Conservation (phyloP, 495 filamentous ascomycete genomes). For the Penicillium bialowiezense region DNA sequence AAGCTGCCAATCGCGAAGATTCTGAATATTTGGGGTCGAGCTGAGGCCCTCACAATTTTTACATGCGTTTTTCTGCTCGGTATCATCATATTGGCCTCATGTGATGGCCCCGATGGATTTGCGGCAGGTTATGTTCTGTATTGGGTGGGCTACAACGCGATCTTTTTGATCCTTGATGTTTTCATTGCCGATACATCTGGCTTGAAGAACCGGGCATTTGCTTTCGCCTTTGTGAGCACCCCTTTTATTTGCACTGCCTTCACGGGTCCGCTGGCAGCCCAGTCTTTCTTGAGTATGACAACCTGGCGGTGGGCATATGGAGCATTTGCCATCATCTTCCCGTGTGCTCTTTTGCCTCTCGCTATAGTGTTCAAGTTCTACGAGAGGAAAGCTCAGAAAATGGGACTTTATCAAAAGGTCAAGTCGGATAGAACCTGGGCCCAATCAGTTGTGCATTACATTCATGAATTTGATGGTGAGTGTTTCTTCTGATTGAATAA, state of each 20-base stretch:
- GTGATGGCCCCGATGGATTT: conserved; percentile 42
- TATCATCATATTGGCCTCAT: conserved; percentile 45
- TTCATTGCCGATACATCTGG: conserved; percentile 65
- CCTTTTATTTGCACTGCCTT: conserved; percentile 56
- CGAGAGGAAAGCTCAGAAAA: conserved; percentile 53
- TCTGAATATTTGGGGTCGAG: conserved; percentile 63
- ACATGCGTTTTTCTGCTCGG: conserved; percentile 36
- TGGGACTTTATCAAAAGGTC: conserved; percentile 30
- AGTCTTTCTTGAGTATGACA: conserved; percentile 42
- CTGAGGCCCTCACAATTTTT: conserved; percentile 49
- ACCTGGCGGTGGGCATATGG: conserved; percentile 66
- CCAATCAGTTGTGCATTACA: conserved; percentile 51
- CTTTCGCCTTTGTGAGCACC: conserved; percentile 56
- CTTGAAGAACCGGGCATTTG: conserved; percentile 59
- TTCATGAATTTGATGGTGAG: conserved; percentile 60
- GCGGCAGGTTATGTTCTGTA: conserved; percentile 54
- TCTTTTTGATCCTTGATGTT: conserved; percentile 54
- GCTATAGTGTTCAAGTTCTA: conserved; percentile 51
- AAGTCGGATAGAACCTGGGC: conserved; percentile 41
- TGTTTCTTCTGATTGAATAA: not conserved
- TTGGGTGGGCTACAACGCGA: conserved; percentile 54
- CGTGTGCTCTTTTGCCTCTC: conserved; percentile 50
- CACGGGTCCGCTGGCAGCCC: conserved; percentile 30
- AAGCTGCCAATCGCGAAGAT: conserved; percentile 66
- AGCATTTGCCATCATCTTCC: conserved; percentile 56